These are phyloP conservation scores for Penicillium sp. DNA, from an alignment of 2,329 filamentous ascomycete species.

Conservation along the genomic window DNA sequence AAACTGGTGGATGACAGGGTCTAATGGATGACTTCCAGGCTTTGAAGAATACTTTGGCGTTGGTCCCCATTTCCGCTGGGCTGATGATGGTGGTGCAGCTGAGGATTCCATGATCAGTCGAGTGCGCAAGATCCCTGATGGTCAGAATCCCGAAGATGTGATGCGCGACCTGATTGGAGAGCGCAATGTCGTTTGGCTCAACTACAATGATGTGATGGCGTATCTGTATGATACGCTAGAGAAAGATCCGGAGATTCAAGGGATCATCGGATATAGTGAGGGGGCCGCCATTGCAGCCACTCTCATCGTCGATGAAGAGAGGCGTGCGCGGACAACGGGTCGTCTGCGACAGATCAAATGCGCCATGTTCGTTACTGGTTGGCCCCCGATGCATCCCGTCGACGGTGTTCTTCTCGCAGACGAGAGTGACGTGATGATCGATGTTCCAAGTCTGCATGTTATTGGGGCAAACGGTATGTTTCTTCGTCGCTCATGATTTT, in stretches of 20 bases:
- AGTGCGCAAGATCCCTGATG: conserved; percentile 21
- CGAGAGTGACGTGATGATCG: conserved; percentile 39
- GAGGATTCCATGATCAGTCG: conserved; percentile 25
- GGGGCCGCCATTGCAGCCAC: conserved; percentile 59
- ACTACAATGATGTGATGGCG: conserved; percentile 25
- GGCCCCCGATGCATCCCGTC: conserved; percentile 41
- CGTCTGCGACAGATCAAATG: conserved; percentile 43
- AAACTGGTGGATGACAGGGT: not conserved
- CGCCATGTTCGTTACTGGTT: conserved; percentile 52
- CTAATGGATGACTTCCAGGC: conserved; percentile 1
- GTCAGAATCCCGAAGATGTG: conserved; percentile 20
- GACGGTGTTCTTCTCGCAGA: conserved; percentile 40
- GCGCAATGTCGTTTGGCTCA: conserved; percentile 19
- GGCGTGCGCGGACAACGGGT: conserved; percentile 38
- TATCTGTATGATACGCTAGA: conserved; percentile 48
- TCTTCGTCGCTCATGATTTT: not conserved
- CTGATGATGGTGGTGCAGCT: conserved; percentile 22
- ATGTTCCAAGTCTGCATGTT: conserved; percentile 45
- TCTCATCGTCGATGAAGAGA: conserved; percentile 53
- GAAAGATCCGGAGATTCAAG: conserved; percentile 44
- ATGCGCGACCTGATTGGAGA: conserved; percentile 17
- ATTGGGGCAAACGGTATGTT: conserved; percentile 30
- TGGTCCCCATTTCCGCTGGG: conserved; percentile 23
- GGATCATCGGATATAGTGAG: conserved; percentile 62
- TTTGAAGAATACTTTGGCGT: conserved; percentile 24